Conservation (phyloP, 768 basidiomycete species). For the Gyrodon lividus region DNA sequence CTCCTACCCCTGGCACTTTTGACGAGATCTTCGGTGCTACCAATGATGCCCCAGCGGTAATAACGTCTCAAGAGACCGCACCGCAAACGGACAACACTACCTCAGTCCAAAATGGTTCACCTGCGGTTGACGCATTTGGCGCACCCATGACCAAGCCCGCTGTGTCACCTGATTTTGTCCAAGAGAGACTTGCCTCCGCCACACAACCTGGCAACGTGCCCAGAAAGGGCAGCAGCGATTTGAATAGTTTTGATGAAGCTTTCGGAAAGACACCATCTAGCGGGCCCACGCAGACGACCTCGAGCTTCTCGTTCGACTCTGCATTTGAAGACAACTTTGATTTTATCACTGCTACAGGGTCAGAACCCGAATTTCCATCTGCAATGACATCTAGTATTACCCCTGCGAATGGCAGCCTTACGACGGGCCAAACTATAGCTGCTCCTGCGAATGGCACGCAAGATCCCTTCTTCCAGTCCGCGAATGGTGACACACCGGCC, state of each 20-base stretch:
- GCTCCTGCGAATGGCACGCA: conserved; percentile 8
- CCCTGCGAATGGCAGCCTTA: conserved; percentile 26
- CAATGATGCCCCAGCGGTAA: conserved; percentile 20
- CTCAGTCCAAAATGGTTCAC: conserved; percentile 14
- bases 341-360: conserved; percentile 43
- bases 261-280: conserved; percentile 53
- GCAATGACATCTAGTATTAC: conserved; percentile 20
- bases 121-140: conserved; percentile 42
- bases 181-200: conserved; percentile 22
- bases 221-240: conserved; percentile 21
- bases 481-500: conserved; percentile 9
- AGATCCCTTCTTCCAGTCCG: conserved; percentile 14
- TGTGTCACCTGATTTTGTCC: conserved; percentile 16
- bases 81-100: conserved; percentile 19
- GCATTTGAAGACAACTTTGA: conserved; percentile 69
- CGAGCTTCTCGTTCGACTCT: conserved; percentile 62
- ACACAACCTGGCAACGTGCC: conserved; percentile 10
- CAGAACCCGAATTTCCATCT: conserved; percentile 30
- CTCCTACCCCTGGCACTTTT: conserved; percentile 37
- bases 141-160: conserved; percentile 24
- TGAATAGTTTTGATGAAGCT: conserved; percentile 75
- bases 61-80: conserved; percentile 17
- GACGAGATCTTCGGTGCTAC: conserved; percentile 55
- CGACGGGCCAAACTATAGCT: conserved; percentile 6
- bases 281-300: conserved; percentile 30